Conservation (phyloP, 208 protist genomes). For the Endotrypanum monterogeii region DNA sequence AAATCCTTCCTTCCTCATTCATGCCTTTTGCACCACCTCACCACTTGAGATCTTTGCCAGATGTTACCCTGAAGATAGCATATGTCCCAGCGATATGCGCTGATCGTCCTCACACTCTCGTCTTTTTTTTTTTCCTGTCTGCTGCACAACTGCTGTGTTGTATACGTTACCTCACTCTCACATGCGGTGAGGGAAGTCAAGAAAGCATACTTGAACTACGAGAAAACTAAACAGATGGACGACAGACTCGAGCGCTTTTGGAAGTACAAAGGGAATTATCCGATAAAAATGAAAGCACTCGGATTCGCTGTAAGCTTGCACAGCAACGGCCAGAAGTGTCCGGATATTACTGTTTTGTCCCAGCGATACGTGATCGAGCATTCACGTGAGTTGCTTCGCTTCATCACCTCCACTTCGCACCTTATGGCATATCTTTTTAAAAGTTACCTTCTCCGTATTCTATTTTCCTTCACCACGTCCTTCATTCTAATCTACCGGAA, state of each 20-base stretch:
- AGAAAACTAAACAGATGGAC: too few species aligned
- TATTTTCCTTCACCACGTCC: not conserved
- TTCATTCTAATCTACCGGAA: too few species aligned
- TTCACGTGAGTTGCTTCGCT: too few species aligned
- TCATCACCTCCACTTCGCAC: too few species aligned
- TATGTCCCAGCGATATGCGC: not conserved
- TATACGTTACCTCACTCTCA: not conserved
- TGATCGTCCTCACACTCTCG: not conserved
- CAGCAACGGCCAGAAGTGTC: too few species aligned
- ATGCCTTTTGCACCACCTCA: constrained; percentile 46
- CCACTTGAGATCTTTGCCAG: constrained; percentile 34
- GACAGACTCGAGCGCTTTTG: too few species aligned
- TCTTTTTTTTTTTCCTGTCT: not conserved
- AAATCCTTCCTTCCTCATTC: constrained; percentile 53
- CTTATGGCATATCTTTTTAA: not conserved
- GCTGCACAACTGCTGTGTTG: not conserved
- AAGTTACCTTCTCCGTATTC: not conserved
- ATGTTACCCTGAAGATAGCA: constrained; percentile 46
- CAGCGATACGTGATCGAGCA: too few species aligned
- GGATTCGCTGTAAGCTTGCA: too few species aligned
- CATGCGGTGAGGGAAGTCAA: not conserved
- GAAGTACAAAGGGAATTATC: too few species aligned
- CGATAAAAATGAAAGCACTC: too few species aligned
- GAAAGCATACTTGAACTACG: not conserved
- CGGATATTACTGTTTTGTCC: too few species aligned